A percentile compares a stretch with the other conserved stretches of the same genome.
These are phyloP conservation scores for Gaertneriomyces sp. DNA, from an alignment of 192 early-diverging fungal genomes.

Conservation along the genomic window DNA sequence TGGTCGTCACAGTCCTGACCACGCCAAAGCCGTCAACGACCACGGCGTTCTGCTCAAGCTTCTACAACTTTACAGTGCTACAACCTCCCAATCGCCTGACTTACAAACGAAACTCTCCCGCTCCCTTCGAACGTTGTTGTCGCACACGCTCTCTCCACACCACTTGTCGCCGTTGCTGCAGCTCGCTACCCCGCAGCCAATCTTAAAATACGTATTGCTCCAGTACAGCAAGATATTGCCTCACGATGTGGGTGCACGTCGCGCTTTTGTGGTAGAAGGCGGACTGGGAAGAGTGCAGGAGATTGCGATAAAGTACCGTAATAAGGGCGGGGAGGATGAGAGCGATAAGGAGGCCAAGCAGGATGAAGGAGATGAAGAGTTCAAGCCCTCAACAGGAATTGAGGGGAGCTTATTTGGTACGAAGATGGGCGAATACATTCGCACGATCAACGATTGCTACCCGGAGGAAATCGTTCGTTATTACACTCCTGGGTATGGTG, in stretches of 20 bases:
- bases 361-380: constrained; percentile 13
- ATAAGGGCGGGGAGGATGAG: no score
- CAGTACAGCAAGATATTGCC: constrained; percentile 60
- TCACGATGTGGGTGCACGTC: constrained; percentile 52
- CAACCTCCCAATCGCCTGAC: constrained; percentile 26
- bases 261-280: constrained; percentile 52
- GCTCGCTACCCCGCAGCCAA: constrained; percentile 45
- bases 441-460: constrained; percentile 58
- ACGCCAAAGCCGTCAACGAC: constrained; percentile 56
- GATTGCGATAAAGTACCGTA: constrained; percentile 42
- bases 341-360: constrained; percentile 2
- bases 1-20: constrained; percentile 57
- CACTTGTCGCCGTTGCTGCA: constrained; percentile 54
- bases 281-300: constrained; percentile 53
- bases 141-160: constrained; percentile 51
- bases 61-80: constrained; percentile 40
- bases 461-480: constrained; percentile 64
- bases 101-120: constrained; percentile 54
- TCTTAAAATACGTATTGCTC: constrained; percentile 57
- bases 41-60: constrained; percentile 53
- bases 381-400: no score
- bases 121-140: constrained; percentile 50
- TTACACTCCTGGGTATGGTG: constrained; percentile 57
- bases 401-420: constrained; percentile 36
- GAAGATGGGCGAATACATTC: constrained; percentile 55